A percentile compares a stretch with the other conserved stretches of the same genome.
Evolutionary conservation across 345 rosid species (phyloP).

Genomic region (Sapria himalayana): DNA sequence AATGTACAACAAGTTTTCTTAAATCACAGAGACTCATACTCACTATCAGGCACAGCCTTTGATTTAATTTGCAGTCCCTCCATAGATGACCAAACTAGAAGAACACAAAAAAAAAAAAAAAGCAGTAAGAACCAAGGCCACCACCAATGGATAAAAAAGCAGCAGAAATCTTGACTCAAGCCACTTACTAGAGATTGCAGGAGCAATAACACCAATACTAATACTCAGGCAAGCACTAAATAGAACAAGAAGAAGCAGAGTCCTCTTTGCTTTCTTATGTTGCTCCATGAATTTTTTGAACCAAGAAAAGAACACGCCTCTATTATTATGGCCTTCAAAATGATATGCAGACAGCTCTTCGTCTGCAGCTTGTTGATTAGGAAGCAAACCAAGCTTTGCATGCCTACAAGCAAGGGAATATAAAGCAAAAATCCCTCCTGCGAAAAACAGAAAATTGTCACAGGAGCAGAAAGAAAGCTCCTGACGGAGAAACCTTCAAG

Average conservation of each 20-base stretch:
- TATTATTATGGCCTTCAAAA: conserved; percentile 20
- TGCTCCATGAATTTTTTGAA: conserved; percentile 37
- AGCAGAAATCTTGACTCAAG: too few species aligned
- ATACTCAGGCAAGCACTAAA: conserved; percentile 45
- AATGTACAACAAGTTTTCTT: not conserved
- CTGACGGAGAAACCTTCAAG: conserved; percentile 1
- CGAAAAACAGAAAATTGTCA: conserved; percentile 12
- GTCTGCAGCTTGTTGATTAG: conserved; percentile 78
- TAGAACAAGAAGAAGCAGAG: conserved; percentile 53
- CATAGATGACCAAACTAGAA: conserved; percentile 65
- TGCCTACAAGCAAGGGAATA: conserved; percentile 74
- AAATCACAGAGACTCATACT: conserved; percentile 14
- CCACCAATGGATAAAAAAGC: too few species aligned
- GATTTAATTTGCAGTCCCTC: conserved; percentile 43
- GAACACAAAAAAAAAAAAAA: too few species aligned
- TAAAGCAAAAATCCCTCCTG: conserved; percentile 79
- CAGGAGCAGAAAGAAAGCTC: conserved; percentile 1
- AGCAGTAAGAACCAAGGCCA: too few species aligned
- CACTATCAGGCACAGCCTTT: conserved; percentile 30
- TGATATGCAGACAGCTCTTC: conserved; percentile 78
- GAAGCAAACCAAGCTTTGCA: conserved; percentile 64
- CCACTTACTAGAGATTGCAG: conserved; percentile 58
- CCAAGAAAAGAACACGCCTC: conserved; percentile 21
- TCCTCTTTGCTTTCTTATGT: conserved; percentile 39
- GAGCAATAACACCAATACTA: conserved; percentile 52